Conservation (phyloP, 1,139 yeast species). For the Blastobotrys persicus region DNA sequence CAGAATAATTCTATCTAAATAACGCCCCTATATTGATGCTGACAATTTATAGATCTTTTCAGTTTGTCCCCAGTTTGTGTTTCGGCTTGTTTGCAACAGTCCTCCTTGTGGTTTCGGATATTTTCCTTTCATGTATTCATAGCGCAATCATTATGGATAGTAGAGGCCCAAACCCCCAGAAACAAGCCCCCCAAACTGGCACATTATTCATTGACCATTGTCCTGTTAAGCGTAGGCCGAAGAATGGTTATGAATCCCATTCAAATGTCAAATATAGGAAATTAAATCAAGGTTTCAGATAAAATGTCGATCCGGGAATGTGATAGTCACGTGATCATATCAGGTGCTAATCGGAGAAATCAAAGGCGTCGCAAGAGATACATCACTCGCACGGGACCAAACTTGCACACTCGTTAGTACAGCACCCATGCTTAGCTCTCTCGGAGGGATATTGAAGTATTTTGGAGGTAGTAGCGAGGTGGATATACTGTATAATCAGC, state of each 20-base stretch:
- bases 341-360: not conserved
- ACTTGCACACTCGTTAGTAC: too few relatives aligned
- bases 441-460: not conserved
- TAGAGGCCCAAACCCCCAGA: too few relatives aligned
- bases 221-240: too few relatives aligned
- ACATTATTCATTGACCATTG: too few relatives aligned
- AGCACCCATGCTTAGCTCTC: not conserved
- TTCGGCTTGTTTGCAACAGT: too few relatives aligned
- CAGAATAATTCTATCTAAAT: not conserved
- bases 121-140: too few relatives aligned
- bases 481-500: constrained; percentile 11
- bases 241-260: too few relatives aligned
- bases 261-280: not conserved
- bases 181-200: too few relatives aligned
- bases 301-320: not conserved
- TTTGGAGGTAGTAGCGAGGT: not conserved
- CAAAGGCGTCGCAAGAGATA: not conserved
- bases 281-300: not conserved
- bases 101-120: too few relatives aligned
- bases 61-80: too few relatives aligned
- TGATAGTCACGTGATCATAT: not conserved
- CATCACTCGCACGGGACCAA: not conserved
- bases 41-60: not conserved
- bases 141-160: too few relatives aligned
- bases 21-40: not conserved